A percentile compares a stretch with the other conserved stretches of the same genome.
Evolutionary conservation across 176 grass and related monocot species (phyloP).

Genomic region (Canna indica): DNA sequence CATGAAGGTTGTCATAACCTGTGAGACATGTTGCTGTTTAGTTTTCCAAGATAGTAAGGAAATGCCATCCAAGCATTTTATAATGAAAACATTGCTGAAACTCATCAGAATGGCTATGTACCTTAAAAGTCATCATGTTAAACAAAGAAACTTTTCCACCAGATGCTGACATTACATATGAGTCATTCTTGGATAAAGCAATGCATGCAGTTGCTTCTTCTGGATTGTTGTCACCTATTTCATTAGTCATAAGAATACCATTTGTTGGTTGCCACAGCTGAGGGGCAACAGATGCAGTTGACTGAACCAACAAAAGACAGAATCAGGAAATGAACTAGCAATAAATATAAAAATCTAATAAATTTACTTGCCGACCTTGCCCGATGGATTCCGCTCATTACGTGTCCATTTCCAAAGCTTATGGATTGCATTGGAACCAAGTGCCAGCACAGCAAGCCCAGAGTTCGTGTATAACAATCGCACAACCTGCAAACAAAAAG

Average conservation of each 20-base stretch:
- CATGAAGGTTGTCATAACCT: conserved; percentile 99
- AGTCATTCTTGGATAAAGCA: conserved; percentile 96
- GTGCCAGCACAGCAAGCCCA: conserved; percentile 67
- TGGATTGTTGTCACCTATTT: conserved; percentile 68
- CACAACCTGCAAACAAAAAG: conserved; percentile 49
- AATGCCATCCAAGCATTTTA: neutral
- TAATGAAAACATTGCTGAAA: neutral
- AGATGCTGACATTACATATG: conserved; percentile 98
- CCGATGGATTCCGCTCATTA: conserved; percentile 72
- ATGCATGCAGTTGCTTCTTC: conserved; percentile 99
- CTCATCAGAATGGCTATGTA: conserved; percentile 6
- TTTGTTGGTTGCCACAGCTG: conserved; percentile 95
- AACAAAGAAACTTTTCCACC: conserved; percentile 95
- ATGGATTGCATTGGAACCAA: conserved; percentile 89
- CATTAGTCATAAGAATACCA: conserved; percentile 89
- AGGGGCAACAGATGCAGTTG: conserved; percentile 62
- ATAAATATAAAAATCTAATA: conserved; percentile 15
- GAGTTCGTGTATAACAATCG: conserved; percentile 89
- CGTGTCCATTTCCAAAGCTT: conserved; percentile 98
- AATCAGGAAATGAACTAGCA: conserved; percentile 2
- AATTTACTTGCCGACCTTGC: conserved; percentile 55
- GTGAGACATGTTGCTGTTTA: conserved; percentile 6
- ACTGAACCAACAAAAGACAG: neutral
- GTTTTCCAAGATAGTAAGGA: neutral
- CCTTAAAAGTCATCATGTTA: conserved; percentile 99